Conservation (phyloP, 108 stramenopile species). For the Cylindrotheca fusiformis region DNA sequence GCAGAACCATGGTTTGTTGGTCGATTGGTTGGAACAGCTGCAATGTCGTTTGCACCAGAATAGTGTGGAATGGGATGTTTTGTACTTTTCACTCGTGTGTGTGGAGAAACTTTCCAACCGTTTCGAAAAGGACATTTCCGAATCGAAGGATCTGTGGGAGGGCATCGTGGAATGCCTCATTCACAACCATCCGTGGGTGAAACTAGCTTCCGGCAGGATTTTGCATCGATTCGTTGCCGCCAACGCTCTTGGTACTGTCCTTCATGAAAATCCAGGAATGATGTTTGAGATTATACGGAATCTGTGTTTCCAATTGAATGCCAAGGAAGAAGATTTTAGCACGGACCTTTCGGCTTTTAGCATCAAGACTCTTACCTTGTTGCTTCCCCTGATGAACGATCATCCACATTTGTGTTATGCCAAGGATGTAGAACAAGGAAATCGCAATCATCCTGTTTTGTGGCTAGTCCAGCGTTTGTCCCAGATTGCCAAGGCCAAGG, state of each 20-base stretch:
- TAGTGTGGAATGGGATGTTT: conserved; percentile 56
- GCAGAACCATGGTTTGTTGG: conserved; percentile 37
- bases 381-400: conserved; percentile 55
- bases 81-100: conserved; percentile 68
- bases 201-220: conserved; percentile 58
- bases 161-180: conserved; percentile 50
- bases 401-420: conserved; percentile 62
- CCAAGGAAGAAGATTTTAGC: conserved; percentile 57
- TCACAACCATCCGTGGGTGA: conserved; percentile 76
- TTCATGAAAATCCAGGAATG: conserved; percentile 41
- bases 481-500: conserved; percentile 76
- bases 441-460: conserved; percentile 42
- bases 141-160: conserved; percentile 44
- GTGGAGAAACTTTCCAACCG: conserved; percentile 51
- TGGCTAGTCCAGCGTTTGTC: conserved; percentile 78
- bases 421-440: conserved; percentile 24
- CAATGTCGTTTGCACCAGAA: conserved; percentile 8
- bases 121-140: conserved; percentile 7
- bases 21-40: conserved; percentile 27
- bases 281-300: conserved; percentile 67
- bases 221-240: conserved; percentile 45
- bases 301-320: conserved; percentile 62
- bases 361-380: conserved; percentile 66
- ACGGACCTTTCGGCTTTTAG: conserved; percentile 48
- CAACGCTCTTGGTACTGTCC: conserved; percentile 33